These are phyloP conservation scores for Chenopodium suecicum DNA, from an alignment of 148 eudicot genomes.

Conservation along the genomic window DNA sequence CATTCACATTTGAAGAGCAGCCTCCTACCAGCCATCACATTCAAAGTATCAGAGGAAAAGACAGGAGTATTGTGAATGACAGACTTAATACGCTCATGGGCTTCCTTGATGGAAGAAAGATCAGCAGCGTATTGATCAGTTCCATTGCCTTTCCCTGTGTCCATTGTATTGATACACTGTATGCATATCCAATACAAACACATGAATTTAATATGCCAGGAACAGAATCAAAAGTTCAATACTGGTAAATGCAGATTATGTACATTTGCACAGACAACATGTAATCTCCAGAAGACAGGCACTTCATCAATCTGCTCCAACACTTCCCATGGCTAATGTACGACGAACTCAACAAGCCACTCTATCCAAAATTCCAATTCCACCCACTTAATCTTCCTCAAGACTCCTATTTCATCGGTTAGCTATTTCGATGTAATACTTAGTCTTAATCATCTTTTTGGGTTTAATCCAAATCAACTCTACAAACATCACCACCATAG, in stretches of 20 bases:
- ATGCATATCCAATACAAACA: not conserved
- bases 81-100: conserved; percentile 55
- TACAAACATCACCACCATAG: not conserved
- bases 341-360: not conserved
- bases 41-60: conserved; percentile 66
- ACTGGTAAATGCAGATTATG: not conserved
- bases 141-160: conserved; percentile 22
- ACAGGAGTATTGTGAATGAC: conserved; percentile 75
- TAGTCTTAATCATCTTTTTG: not conserved
- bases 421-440: not conserved
- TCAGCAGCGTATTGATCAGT: conserved; percentile 69
- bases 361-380: not conserved
- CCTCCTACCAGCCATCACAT: conserved; percentile 67
- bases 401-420: not conserved
- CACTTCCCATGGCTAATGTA: not conserved
- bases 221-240: not conserved
- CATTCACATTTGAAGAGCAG: conserved; percentile 91
- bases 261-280: not conserved
- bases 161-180: conserved; percentile 31
- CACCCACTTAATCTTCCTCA: not conserved
- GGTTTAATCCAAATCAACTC: not conserved
- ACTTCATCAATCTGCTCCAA: not conserved
- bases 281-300: not conserved
- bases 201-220: not conserved
- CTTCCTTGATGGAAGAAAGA: conserved; percentile 69